These are phyloP conservation scores for Forsythia suspensa DNA, from an alignment of 257 asterid species.

Conservation along the genomic window DNA sequence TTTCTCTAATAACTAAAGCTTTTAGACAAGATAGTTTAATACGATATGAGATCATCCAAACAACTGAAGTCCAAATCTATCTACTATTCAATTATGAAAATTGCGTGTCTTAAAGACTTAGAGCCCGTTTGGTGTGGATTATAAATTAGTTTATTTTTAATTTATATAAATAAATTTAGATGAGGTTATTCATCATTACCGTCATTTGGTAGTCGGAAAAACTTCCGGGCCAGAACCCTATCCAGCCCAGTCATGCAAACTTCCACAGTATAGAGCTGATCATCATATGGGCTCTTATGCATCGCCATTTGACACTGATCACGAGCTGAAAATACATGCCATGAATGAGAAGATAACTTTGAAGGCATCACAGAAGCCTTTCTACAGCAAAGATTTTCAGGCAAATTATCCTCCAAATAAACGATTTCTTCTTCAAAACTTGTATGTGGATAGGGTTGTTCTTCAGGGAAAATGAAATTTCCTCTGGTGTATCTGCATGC, in stretches of 20 bases:
- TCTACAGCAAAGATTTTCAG: conserved; percentile 40
- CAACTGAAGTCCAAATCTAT: background rate
- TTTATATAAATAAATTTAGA: background rate
- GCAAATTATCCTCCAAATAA: conserved; percentile 56
- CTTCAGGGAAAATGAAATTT: conserved; percentile 82
- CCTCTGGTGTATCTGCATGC: conserved; percentile 94
- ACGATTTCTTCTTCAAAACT: conserved; percentile 72
- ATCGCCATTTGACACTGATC: conserved; percentile 31
- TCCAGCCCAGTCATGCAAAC: conserved; percentile 93
- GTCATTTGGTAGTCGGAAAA: conserved; percentile 57
- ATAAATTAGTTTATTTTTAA: too few relatives aligned
- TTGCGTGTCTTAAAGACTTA: background rate
- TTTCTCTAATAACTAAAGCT: background rate
- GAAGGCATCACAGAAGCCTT: conserved; percentile 71
- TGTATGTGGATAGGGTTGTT: conserved; percentile 82
- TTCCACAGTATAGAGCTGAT: conserved; percentile 57
- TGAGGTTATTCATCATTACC: conserved; percentile 15
- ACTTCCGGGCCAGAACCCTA: conserved; percentile 59
- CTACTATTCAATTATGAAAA: background rate
- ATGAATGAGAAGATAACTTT: conserved; percentile 54
- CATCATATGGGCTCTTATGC: conserved; percentile 20
- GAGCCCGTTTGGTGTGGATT: too few relatives aligned
- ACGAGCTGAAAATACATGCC: conserved; percentile 85
- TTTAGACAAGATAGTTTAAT: background rate
- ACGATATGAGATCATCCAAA: background rate